Conservation (phyloP, 2,329 filamentous ascomycete genomes). For the Penicillium rolfsii region DNA sequence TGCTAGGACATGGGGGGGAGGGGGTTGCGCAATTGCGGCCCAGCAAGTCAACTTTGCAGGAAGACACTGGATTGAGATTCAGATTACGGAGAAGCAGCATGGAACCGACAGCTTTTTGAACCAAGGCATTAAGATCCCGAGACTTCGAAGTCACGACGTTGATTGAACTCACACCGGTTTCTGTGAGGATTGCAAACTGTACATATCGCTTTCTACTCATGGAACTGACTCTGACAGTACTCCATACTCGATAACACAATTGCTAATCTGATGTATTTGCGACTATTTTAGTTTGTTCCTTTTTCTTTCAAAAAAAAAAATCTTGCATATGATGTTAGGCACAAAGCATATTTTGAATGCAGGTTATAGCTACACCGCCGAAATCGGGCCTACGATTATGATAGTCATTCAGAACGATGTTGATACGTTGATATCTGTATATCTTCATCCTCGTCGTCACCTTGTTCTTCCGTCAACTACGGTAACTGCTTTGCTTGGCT, state of each 20-base stretch:
- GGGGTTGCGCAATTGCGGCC: background rate
- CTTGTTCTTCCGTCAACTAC: background rate
- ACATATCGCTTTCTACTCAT: constrained; percentile 17
- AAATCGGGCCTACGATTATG: background rate
- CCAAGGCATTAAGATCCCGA: background rate
- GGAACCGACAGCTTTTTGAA: background rate
- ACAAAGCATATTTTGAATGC: background rate
- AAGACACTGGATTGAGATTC: background rate
- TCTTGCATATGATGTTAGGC: too few relatives aligned
- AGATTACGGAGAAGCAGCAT: background rate
- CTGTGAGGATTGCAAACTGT: constrained; percentile 21
- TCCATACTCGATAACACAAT: background rate
- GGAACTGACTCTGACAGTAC: constrained; percentile 11
- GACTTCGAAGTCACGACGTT: constrained; percentile 13
- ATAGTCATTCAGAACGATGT: background rate
- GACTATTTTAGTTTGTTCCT: background rate
- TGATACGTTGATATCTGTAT: background rate
- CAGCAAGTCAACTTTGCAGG: background rate
- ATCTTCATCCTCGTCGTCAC: background rate
- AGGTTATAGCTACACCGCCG: background rate
- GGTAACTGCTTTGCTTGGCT: background rate
- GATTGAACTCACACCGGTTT: constrained; percentile 10
- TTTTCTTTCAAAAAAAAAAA: too few relatives aligned
- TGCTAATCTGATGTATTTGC: background rate
- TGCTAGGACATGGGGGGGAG: background rate